phyloP scores from a whole-genome alignment of 78 protist species.

The Isochrysis galbana region DNA sequence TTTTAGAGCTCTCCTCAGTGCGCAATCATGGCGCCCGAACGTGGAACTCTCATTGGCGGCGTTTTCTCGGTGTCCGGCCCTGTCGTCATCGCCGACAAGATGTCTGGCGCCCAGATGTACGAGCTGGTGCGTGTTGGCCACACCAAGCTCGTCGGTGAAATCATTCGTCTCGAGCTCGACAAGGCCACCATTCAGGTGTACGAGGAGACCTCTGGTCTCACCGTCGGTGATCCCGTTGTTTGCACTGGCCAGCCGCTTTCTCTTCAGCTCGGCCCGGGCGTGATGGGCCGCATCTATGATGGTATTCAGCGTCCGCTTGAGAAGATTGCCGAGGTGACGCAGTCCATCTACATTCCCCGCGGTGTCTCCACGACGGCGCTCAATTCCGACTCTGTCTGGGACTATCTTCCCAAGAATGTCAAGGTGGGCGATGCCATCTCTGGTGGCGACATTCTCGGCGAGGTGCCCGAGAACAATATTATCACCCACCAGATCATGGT shows the following conservation, averaged over 20 bases:
- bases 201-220: conserved; percentile 99
- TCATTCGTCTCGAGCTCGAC: conserved; percentile 98
- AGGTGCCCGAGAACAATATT: conserved; percentile 90
- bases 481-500: conserved; percentile 92
- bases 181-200: conserved; percentile 99
- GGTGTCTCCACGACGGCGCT: conserved; percentile 94
- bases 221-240: conserved; percentile 98
- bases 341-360: conserved; percentile 93
- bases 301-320: conserved; percentile 99
- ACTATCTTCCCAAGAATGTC: conserved; percentile 74
- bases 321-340: conserved; percentile 49
- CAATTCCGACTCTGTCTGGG: conserved; percentile 76
- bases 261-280: conserved; percentile 97
- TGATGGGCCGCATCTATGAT: conserved; percentile 94
- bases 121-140: conserved; percentile 99
- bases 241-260: conserved; percentile 98
- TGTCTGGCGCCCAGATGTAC: conserved; percentile 99
- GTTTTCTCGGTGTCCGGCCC: conserved; percentile 96
- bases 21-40: too few relatives aligned
- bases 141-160: conserved; percentile 96
- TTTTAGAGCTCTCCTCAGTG: too few relatives aligned
- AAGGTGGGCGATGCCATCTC: conserved; percentile 86
- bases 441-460: conserved; percentile 95
- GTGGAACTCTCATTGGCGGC: conserved; percentile 52
- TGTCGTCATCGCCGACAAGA: conserved; percentile 97